Evolutionary conservation across 345 rosid species (phyloP).

Genomic region (Hibiscus mutabilis): DNA sequence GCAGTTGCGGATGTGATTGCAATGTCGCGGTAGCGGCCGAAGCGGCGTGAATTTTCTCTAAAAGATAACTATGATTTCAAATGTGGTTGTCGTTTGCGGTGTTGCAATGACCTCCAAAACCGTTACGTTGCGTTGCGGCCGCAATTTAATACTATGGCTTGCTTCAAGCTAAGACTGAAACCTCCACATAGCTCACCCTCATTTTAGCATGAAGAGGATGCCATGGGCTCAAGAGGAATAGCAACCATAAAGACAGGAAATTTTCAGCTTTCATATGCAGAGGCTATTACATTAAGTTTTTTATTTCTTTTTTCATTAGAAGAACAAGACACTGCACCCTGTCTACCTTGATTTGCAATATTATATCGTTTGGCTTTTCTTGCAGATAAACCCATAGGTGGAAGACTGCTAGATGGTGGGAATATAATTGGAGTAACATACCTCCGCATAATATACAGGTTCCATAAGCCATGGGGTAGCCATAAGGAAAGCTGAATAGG

Average conservation of each 20-base stretch:
- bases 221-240: background rate
- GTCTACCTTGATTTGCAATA: background rate
- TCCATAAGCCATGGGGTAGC: slow-evolving; percentile 98
- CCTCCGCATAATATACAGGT: slow-evolving; percentile 97
- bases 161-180: background rate
- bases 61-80: too few species aligned
- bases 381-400: background rate
- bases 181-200: background rate
- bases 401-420: background rate
- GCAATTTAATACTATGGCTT: background rate
- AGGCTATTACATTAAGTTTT: background rate
- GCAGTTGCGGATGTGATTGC: too few species aligned
- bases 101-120: too few species aligned
- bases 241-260: background rate
- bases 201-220: background rate
- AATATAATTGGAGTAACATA: slow-evolving; percentile 17
- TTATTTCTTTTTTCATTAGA: background rate
- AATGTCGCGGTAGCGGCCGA: too few species aligned
- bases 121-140: too few species aligned
- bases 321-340: background rate
- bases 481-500: slow-evolving; percentile 83
- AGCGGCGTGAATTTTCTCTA: too few species aligned
- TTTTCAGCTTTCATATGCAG: background rate
- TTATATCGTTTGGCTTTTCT: background rate
- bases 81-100: too few species aligned